These are phyloP conservation scores for Dactylellina leptospora DNA, from an alignment of 2,329 filamentous ascomycete species.

Conservation along the genomic window DNA sequence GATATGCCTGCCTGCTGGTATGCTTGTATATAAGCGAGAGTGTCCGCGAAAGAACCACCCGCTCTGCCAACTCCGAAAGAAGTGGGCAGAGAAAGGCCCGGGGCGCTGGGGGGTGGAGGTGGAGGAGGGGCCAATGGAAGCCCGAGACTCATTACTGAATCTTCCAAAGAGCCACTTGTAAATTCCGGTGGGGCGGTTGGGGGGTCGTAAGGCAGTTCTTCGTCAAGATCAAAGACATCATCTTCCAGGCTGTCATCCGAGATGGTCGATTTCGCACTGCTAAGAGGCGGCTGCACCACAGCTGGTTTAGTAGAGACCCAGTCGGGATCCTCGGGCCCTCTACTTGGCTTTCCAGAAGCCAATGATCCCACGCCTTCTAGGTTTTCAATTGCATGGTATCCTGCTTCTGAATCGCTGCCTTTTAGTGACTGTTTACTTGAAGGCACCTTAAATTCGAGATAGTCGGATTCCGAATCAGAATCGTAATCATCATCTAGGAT, in stretches of 20 bases:
- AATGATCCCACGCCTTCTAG: slow-evolving; percentile 9
- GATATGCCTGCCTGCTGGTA: slow-evolving; percentile 50
- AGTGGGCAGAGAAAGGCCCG: slow-evolving; percentile 25
- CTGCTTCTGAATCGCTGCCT: slow-evolving; percentile 1
- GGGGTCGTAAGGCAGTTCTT: slow-evolving; percentile 44
- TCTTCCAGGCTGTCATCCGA: slow-evolving; percentile 49
- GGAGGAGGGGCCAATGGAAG: slow-evolving; percentile 48
- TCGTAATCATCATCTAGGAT: slow-evolving; percentile 28
- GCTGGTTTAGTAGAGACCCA: slow-evolving; percentile 46
- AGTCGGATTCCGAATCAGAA: slow-evolving; percentile 51
- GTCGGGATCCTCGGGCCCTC: slow-evolving; percentile 48
- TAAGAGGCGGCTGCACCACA: slow-evolving; percentile 18
- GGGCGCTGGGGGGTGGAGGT: slow-evolving; percentile 38
- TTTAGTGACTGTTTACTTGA: slow-evolving; percentile 26
- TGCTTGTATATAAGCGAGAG: slow-evolving; percentile 48
- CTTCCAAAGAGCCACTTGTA: slow-evolving; percentile 45
- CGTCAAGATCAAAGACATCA: slow-evolving; percentile 51
- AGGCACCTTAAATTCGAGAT: slow-evolving; percentile 47
- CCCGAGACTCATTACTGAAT: slow-evolving; percentile 50
- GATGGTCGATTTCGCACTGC: slow-evolving; percentile 49
- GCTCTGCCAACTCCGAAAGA: slow-evolving; percentile 39
- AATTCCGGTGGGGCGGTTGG: slow-evolving; percentile 34
- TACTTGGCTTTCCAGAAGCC: slow-evolving; percentile 28
- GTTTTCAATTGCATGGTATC: slow-evolving; percentile 35
- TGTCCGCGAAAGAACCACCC: slow-evolving; percentile 44